A percentile compares a stretch with the other conserved stretches of the same genome.
Evolutionary conservation across 768 basidiomycete genomes (phyloP).

Genomic region (Candolleomyces eurysporus): DNA sequence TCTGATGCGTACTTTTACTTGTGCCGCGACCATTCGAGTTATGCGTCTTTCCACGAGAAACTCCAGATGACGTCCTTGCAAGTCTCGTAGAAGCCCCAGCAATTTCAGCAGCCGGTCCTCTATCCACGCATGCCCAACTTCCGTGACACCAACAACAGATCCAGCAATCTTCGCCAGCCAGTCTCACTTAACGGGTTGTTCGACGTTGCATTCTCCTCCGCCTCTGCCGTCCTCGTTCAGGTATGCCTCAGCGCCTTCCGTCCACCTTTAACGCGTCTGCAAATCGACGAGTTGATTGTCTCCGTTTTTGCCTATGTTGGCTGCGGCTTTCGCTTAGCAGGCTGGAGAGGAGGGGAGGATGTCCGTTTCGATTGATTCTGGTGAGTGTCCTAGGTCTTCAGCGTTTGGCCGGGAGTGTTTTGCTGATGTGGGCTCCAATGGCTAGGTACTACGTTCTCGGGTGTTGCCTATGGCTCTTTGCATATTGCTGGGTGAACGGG

Average conservation of each 20-base stretch:
- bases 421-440: background rate
- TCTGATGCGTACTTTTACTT: no score
- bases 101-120: conserved; percentile 33
- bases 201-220: conserved; percentile 23
- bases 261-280: conserved; percentile 23
- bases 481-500: conserved; percentile 73
- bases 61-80: no score
- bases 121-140: conserved; percentile 24
- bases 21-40: no score
- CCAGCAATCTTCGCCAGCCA: conserved; percentile 1
- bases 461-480: conserved; percentile 81
- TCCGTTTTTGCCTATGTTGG: conserved; percentile 5
- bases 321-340: conserved; percentile 17
- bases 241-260: conserved; percentile 24
- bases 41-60: no score
- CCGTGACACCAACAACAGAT: conserved; percentile 16
- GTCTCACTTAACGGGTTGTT: conserved; percentile 14
- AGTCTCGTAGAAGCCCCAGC: background rate
- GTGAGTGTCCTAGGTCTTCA: conserved; percentile 66
- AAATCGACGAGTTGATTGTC: conserved; percentile 18
- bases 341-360: conserved; percentile 81
- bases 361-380: conserved; percentile 85
- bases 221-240: conserved; percentile 13
- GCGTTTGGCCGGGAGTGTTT: conserved; percentile 61
- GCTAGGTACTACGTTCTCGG: conserved; percentile 83